Conservation (phyloP, 805 yeast genomes). For the Starmera caribaea region DNA sequence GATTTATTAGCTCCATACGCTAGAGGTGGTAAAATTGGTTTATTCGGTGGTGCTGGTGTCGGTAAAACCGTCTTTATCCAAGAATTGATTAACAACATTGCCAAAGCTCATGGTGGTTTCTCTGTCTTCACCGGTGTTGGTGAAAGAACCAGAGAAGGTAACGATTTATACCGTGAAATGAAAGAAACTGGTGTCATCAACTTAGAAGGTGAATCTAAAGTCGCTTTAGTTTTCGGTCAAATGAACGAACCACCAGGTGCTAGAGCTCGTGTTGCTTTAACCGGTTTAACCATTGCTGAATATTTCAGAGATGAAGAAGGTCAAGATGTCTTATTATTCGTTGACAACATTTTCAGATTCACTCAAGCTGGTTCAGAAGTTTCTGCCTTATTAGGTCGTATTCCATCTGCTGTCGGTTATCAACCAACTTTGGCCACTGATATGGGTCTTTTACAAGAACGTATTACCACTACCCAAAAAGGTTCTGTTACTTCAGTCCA, state of each 20-base stretch:
- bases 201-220: slow-evolving; percentile 99
- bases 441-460: slow-evolving; percentile 99
- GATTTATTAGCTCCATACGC: slow-evolving; percentile 99
- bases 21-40: slow-evolving; percentile 99
- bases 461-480: slow-evolving; percentile 98
- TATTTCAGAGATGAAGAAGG: slow-evolving; percentile 99
- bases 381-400: slow-evolving; percentile 99
- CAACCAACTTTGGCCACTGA: slow-evolving; percentile 99
- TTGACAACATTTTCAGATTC: slow-evolving; percentile 99
- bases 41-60: slow-evolving; percentile 99
- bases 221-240: slow-evolving; percentile 98
- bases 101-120: slow-evolving; percentile 99
- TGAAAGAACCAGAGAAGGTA: slow-evolving; percentile 99
- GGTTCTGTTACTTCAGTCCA: slow-evolving; percentile 99
- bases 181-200: slow-evolving; percentile 99
- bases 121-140: slow-evolving; percentile 99
- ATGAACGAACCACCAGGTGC: slow-evolving; percentile 99
- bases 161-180: slow-evolving; percentile 99
- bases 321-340: slow-evolving; percentile 98
- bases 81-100: slow-evolving; percentile 98
- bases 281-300: slow-evolving; percentile 99
- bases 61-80: slow-evolving; percentile 99
- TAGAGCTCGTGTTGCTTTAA: slow-evolving; percentile 99
- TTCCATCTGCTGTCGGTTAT: slow-evolving; percentile 99
- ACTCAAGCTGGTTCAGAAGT: slow-evolving; percentile 99